Percentiles rank a stretch among this genome's conserved stretches.
These are phyloP conservation scores for Bisporella sp. DNA, from an alignment of 2,329 filamentous ascomycete genomes.

Conservation along the genomic window DNA sequence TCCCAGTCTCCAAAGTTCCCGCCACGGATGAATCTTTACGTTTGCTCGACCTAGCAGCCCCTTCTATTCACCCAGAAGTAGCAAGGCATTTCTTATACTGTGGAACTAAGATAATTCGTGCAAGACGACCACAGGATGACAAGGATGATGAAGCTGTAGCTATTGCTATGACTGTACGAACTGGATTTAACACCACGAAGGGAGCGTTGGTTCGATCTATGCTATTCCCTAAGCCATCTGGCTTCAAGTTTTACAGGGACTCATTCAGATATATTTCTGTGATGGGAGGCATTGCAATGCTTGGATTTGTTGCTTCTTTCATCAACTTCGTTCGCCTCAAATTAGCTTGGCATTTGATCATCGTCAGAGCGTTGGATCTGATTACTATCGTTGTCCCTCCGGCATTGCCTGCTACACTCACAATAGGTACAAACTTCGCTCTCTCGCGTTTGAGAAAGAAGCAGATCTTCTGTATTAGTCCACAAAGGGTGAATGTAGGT, in stretches of 20 bases:
- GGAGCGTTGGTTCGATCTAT: slow-evolving; percentile 93
- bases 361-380: slow-evolving; percentile 85
- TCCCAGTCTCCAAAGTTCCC: slow-evolving; percentile 89
- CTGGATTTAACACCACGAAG: slow-evolving; percentile 96
- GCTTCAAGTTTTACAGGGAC: slow-evolving; percentile 97
- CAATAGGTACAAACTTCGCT: slow-evolving; percentile 95
- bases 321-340: slow-evolving; percentile 85
- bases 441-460: slow-evolving; percentile 78
- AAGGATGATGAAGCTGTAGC: slow-evolving; percentile 83
- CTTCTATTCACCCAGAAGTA: slow-evolving; percentile 74
- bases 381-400: slow-evolving; percentile 98
- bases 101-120: slow-evolving; percentile 91
- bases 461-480: slow-evolving; percentile 95
- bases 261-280: slow-evolving; percentile 97
- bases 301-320: slow-evolving; percentile 88
- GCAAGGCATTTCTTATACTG: slow-evolving; percentile 89
- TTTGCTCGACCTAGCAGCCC: slow-evolving; percentile 68
- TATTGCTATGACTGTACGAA: slow-evolving; percentile 85
- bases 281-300: slow-evolving; percentile 77
- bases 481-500: slow-evolving; percentile 92
- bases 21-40: slow-evolving; percentile 74
- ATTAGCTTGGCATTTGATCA: slow-evolving; percentile 81
- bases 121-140: slow-evolving; percentile 79
- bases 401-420: slow-evolving; percentile 86
- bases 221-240: slow-evolving; percentile 96